These are phyloP conservation scores for Lipomyces sp. DNA, from an alignment of 805 yeast genomes.

Conservation along the genomic window DNA sequence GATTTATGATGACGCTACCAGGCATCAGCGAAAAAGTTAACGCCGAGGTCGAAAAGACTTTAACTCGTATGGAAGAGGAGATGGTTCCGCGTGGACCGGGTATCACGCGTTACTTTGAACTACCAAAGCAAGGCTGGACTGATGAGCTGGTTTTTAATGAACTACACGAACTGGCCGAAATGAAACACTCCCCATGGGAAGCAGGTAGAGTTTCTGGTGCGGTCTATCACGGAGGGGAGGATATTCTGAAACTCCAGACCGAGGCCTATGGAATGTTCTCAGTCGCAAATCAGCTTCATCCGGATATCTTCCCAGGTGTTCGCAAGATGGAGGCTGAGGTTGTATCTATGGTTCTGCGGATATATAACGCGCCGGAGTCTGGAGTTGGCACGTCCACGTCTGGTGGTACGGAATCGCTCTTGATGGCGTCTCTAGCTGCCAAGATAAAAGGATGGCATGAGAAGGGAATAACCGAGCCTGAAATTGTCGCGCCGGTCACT, in stretches of 20 bases:
- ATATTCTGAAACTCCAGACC: slow-evolving; percentile 72
- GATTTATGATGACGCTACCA: slow-evolving; percentile 52
- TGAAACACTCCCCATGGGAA: slow-evolving; percentile 80
- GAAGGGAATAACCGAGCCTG: slow-evolving; percentile 71
- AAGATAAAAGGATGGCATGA: slow-evolving; percentile 65
- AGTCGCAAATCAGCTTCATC: slow-evolving; percentile 93
- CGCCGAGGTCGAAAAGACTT: slow-evolving; percentile 58
- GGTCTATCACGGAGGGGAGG: slow-evolving; percentile 93
- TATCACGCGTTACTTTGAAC: slow-evolving; percentile 39
- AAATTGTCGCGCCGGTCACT: slow-evolving; percentile 85
- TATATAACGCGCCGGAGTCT: slow-evolving; percentile 79
- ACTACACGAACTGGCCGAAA: slow-evolving; percentile 50
- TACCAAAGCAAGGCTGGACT: slow-evolving; percentile 68
- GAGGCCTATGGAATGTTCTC: slow-evolving; percentile 75
- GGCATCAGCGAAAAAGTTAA: slow-evolving; percentile 61
- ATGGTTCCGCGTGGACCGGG: slow-evolving; percentile 60
- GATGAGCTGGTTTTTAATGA: slow-evolving; percentile 54
- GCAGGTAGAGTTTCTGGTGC: slow-evolving; percentile 91
- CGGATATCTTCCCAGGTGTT: slow-evolving; percentile 95
- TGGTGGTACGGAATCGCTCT: slow-evolving; percentile 94
- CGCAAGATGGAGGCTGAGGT: slow-evolving; percentile 96
- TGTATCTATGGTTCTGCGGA: slow-evolving; percentile 75
- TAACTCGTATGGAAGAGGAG: slow-evolving; percentile 57
- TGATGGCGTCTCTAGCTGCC: slow-evolving; percentile 87
- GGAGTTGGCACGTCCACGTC: slow-evolving; percentile 84